Evolutionary conservation across 192 early-diverging fungal genomes (phyloP).

Genomic region (Coemansia sp.): DNA sequence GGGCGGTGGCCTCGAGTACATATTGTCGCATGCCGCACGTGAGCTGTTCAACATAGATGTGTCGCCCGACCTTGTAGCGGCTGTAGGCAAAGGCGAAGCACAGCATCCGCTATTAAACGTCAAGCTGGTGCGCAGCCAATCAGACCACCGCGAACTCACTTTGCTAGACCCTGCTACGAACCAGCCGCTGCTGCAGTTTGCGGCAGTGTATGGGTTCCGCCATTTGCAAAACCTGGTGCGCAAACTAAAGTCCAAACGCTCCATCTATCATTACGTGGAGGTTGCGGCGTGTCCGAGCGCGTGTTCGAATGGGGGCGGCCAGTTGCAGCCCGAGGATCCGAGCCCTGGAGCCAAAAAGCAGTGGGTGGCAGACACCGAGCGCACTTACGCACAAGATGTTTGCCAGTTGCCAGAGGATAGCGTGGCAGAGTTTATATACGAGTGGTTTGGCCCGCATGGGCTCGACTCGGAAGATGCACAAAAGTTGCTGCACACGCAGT

Average conservation of each 20-base stretch:
- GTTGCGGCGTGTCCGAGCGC: constrained; percentile 97
- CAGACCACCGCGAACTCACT: constrained; percentile 75
- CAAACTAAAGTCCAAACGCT: constrained; percentile 82
- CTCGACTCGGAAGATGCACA: constrained; percentile 61
- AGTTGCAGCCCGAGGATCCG: constrained; percentile 64
- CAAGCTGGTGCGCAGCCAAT: constrained; percentile 71
- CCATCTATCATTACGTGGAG: constrained; percentile 87
- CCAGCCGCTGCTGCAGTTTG: constrained; percentile 73
- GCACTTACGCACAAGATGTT: constrained; percentile 60
- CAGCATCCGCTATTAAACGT: constrained; percentile 56
- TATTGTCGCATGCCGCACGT: constrained; percentile 78
- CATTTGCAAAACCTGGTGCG: constrained; percentile 98
- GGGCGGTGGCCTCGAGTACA: constrained; percentile 88
- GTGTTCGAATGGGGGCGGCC: constrained; percentile 98
- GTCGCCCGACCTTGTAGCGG: constrained; percentile 55
- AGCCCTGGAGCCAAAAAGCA: constrained; percentile 64
- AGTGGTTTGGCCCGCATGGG: constrained; percentile 74
- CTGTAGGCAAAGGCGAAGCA: constrained; percentile 46
- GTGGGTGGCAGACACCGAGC: constrained; percentile 71
- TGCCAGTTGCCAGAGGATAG: constrained; percentile 37
- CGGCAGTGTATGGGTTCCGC: constrained; percentile 89
- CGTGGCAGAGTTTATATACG: constrained; percentile 63
- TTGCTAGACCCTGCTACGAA: constrained; percentile 52
- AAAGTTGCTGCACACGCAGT: constrained; percentile 72
- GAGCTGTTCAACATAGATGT: constrained; percentile 72